Evolutionary conservation across 1,139 yeast species (phyloP), one percentile per base, ranked within the genome.

Genomic region (Nematodospora anomalae): DNA sequence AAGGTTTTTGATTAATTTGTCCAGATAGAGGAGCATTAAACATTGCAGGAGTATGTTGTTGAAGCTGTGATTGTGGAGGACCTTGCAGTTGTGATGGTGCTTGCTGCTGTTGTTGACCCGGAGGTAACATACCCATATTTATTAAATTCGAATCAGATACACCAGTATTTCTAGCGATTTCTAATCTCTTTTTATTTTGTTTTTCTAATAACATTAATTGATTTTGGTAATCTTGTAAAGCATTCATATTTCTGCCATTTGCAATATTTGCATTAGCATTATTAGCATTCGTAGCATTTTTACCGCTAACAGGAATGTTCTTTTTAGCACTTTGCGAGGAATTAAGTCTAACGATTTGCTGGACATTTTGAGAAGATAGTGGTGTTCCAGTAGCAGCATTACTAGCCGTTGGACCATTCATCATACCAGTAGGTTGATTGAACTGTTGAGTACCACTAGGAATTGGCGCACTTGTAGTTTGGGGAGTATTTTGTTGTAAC

Each of bases 161-260:
- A 5, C 42, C 49, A 9, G 49, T 53, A 45, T 57, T 61, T 45
- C 77, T 56, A 6, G 79, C 76, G 37, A 72, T 71, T 48, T 74
- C 77, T 38, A 75, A 70, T 23, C 83, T 68, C 54, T 78, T 79
- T 55, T 80, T 81, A 56, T 83, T 83, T 52, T 82, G 89, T 46
- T 79, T 78, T 46, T 84, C 92, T 42, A 84, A 61, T 30, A 81
- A 57, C 79, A 83, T 76, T 46, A 84, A 62, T 57, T 84, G 92
- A 73, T 77, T 76, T 57, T 84, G 92, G 56, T 84, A 84, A 54
- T 83, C 90, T 45, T 80, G 84, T 33, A 83, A 62, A 2, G 76
- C 76, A 49, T 68, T 68, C 49, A 60, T 57, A 47, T 67, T 69
- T 35, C 44, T 40, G 6, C 46, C 45, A 31, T 36, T 35, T 14